Conservation (phyloP, 2,329 filamentous ascomycete species). For the Neurospora sp. region DNA sequence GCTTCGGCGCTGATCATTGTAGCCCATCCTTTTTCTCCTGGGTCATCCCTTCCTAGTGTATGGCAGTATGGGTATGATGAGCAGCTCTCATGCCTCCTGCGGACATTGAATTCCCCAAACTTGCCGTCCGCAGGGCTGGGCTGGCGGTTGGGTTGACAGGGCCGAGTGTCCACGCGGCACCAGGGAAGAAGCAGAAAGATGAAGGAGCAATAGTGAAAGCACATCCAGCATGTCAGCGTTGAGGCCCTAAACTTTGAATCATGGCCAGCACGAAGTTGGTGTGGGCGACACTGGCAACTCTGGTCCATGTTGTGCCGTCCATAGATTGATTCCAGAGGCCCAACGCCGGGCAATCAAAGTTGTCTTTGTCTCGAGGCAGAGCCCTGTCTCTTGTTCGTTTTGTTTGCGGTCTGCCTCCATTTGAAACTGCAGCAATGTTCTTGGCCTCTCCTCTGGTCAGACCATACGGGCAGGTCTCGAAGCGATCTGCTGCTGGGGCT, state of each 20-base stretch:
- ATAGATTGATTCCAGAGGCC: not conserved
- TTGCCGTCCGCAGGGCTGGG: not conserved
- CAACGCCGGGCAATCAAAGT: not conserved
- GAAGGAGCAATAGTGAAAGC: not conserved
- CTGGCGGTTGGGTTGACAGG: not conserved
- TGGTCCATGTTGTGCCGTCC: not conserved
- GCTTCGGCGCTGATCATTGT: not conserved
- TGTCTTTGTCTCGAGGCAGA: not conserved
- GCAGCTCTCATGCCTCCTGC: not conserved
- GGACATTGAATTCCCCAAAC: not conserved
- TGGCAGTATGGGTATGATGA: not conserved
- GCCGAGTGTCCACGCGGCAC: not conserved
- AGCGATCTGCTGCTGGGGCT: not conserved
- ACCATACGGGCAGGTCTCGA: not conserved
- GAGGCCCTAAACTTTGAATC: not conserved
- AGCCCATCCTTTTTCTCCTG: not conserved
- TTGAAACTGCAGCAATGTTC: not conserved
- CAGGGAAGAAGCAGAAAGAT: not conserved
- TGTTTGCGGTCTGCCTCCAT: not conserved
- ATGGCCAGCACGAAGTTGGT: not conserved
- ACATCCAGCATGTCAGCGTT: not conserved
- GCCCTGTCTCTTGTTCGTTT: not conserved
- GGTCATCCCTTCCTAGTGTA: not conserved
- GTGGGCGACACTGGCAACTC: not conserved
- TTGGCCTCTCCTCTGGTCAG: not conserved